Conservation (phyloP, 176 grass and related monocot species). For the Urochloa ruziziensis region DNA sequence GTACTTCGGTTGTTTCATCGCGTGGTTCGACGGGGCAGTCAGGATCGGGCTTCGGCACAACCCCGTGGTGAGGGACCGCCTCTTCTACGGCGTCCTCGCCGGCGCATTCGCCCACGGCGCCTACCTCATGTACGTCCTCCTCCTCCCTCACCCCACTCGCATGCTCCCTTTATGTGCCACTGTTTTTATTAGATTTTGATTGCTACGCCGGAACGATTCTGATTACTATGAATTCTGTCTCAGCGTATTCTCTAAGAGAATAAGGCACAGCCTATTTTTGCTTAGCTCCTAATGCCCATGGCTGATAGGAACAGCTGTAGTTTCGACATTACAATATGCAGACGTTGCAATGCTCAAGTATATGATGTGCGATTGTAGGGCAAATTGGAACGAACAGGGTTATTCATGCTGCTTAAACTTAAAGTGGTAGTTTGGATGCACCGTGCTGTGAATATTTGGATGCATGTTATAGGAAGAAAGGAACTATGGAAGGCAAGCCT, state of each 20-base stretch:
- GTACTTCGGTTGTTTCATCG: slow-evolving; percentile 3
- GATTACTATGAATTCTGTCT: not conserved
- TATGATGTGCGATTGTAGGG: not conserved
- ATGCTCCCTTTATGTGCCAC: not conserved
- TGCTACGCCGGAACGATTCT: not conserved
- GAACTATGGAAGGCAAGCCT: not conserved
- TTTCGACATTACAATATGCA: not conserved
- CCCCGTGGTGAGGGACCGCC: slow-evolving; percentile 75
- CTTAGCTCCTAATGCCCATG: not conserved
- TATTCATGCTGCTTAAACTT: not conserved
- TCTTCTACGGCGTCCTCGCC: slow-evolving; percentile 90
- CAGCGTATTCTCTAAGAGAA: not conserved
- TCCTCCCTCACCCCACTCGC: not conserved
- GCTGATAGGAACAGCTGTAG: not conserved
- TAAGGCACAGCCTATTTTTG: not conserved
- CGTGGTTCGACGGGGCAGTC: slow-evolving; percentile 39
- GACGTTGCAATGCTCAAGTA: not conserved
- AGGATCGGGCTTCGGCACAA: slow-evolving; percentile 84
- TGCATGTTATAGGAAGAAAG: not conserved
- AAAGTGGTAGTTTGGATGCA: not conserved
- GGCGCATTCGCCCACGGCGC: slow-evolving; percentile 82
- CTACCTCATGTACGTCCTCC: slow-evolving; percentile 80
- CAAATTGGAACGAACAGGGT: not conserved
- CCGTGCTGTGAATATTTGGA: not conserved
- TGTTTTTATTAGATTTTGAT: not conserved